These are phyloP conservation scores for Aspergillus clavatus DNA, from an alignment of 2,329 filamentous ascomycete species.

Conservation along the genomic window DNA sequence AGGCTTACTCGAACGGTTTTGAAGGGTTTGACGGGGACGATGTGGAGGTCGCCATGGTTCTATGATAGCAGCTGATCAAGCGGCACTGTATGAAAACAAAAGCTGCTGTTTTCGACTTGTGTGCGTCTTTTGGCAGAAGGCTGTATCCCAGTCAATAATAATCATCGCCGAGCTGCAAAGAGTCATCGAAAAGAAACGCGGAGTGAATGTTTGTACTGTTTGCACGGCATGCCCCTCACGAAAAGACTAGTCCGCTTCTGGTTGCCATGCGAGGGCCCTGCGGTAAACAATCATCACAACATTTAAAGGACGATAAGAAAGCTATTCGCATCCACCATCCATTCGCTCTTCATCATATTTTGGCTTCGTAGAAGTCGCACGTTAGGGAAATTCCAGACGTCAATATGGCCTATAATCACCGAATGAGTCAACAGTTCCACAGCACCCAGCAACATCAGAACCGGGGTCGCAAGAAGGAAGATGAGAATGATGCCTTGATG, in stretches of 20 bases:
- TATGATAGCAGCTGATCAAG: conserved; percentile 1
- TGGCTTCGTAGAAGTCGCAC: neutral
- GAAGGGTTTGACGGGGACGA: conserved; percentile 19
- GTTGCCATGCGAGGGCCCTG: conserved; percentile 21
- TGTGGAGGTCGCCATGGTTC: conserved; percentile 28
- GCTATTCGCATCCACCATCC: conserved; percentile 5
- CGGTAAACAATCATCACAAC: conserved; percentile 37
- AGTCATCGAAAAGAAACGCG: conserved; percentile 23
- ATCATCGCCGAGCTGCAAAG: conserved; percentile 7
- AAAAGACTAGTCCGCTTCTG: conserved; percentile 27
- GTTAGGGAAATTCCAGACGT: no score
- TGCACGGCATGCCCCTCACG: conserved; percentile 29
- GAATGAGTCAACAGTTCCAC: conserved; percentile 51
- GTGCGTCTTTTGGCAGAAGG: neutral
- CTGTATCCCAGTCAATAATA: neutral
- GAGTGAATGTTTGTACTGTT: conserved; percentile 35
- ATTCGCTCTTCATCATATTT: conserved; percentile 4
- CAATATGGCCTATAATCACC: conserved; percentile 47
- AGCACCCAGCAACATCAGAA: conserved; percentile 44
- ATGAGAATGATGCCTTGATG: conserved; percentile 55
- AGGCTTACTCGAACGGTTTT: conserved; percentile 38
- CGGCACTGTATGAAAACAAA: neutral
- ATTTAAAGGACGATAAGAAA: conserved; percentile 12
- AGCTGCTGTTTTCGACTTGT: neutral
- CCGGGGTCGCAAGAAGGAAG: conserved; percentile 51